Conservation (phyloP, 2,329 filamentous ascomycete species). For the Pseudocercospora pini-densiflorae region DNA sequence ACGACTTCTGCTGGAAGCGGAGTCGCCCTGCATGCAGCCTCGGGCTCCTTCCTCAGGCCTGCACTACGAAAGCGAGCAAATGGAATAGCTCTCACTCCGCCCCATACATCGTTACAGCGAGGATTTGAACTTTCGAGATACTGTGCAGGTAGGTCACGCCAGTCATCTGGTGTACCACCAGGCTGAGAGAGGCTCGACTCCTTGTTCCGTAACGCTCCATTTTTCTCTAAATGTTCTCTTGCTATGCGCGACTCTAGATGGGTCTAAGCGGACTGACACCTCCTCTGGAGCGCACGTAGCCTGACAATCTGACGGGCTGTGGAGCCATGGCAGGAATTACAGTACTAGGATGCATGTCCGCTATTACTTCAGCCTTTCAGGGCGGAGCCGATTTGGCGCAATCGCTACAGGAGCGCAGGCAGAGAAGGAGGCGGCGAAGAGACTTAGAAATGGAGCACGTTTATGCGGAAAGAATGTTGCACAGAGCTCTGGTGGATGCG, state of each 20-base stretch:
- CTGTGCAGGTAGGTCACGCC: slow-evolving; percentile 3
- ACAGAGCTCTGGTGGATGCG: slow-evolving; percentile 44
- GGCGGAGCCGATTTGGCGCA: slow-evolving; percentile 46
- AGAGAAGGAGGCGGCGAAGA: slow-evolving; percentile 23
- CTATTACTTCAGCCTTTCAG: slow-evolving; percentile 49
- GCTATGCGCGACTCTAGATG: neutral
- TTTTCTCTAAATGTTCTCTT: neutral
- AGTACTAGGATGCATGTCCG: slow-evolving; percentile 48
- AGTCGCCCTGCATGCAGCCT: slow-evolving; percentile 2
- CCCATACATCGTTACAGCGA: neutral
- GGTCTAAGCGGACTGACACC: neutral
- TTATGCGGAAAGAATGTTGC: slow-evolving; percentile 45
- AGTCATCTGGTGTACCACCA: neutral
- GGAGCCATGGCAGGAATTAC: slow-evolving; percentile 35
- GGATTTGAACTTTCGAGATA: neutral
- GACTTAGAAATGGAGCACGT: slow-evolving; percentile 35
- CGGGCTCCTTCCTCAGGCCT: slow-evolving; percentile 4
- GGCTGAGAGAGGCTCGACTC: neutral
- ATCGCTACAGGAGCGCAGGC: slow-evolving; percentile 40
- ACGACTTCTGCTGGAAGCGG: neutral
- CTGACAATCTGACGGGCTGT: neutral
- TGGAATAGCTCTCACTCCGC: neutral
- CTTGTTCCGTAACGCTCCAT: neutral
- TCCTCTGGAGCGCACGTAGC: neutral
- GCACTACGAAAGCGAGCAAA: slow-evolving; percentile 3